These are phyloP conservation scores for Croton laevigatus DNA, from an alignment of 441 rosid genomes.

Conservation along the genomic window DNA sequence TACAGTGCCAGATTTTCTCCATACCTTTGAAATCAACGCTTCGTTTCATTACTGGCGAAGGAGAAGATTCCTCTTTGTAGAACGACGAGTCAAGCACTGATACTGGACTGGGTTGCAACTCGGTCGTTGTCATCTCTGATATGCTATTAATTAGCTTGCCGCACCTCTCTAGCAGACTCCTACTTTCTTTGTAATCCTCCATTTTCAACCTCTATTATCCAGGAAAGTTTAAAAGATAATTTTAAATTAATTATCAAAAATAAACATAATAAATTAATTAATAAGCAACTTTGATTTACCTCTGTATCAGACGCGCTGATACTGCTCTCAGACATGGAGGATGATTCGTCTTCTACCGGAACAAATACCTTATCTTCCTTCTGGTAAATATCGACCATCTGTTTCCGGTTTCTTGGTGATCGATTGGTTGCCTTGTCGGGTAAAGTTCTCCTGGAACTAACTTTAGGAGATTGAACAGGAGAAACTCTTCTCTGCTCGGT, in stretches of 20 bases:
- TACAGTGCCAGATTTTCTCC: not conserved
- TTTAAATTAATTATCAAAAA: not conserved
- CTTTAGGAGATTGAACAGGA: conserved; percentile 50
- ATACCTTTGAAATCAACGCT: conserved; percentile 74
- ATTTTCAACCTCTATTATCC: conserved; percentile 45
- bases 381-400: conserved; percentile 26
- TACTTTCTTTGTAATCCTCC: conserved; percentile 66
- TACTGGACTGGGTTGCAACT: conserved; percentile 91
- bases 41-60: conserved; percentile 80
- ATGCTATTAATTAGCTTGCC: conserved; percentile 80
- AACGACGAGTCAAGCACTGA: conserved; percentile 86
- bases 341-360: conserved; percentile 49
- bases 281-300: conserved; percentile 29
- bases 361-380: conserved; percentile 30
- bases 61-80: conserved; percentile 79
- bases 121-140: conserved; percentile 65
- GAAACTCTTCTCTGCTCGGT: conserved; percentile 44
- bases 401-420: conserved; percentile 37
- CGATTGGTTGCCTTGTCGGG: conserved; percentile 34
- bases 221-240: not conserved
- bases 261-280: not conserved
- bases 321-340: conserved; percentile 54
- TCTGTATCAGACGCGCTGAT: conserved; percentile 49
- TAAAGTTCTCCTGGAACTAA: conserved; percentile 29
- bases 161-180: conserved; percentile 72